Conservation (phyloP, 2,329 filamentous ascomycete genomes). For the Thelonectria rubi region DNA sequence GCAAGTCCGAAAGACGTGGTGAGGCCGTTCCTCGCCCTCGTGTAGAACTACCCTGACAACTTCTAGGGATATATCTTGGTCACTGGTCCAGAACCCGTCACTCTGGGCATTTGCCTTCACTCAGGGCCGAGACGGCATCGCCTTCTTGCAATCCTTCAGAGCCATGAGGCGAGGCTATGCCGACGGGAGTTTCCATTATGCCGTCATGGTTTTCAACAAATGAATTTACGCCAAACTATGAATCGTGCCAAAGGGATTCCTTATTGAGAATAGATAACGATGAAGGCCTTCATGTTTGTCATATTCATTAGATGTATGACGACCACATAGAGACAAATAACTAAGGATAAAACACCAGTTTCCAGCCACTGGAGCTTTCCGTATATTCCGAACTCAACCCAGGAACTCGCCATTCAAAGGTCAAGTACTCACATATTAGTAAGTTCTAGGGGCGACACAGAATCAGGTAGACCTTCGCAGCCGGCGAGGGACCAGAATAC, state of each 20-base stretch:
- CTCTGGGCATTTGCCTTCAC: constrained; percentile 69
- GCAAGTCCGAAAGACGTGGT: constrained; percentile 69
- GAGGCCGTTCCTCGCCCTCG: constrained; percentile 30
- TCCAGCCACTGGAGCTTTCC: too few relatives aligned
- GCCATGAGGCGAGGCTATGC: constrained; percentile 69
- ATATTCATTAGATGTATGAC: too few relatives aligned
- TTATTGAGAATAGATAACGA: background rate
- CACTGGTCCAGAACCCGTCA: constrained; percentile 65
- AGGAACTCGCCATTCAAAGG: too few relatives aligned
- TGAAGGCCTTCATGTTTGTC: too few relatives aligned
- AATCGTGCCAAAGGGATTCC: background rate
- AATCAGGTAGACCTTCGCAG: too few relatives aligned
- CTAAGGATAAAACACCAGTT: too few relatives aligned
- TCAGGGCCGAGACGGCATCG: constrained; percentile 67
- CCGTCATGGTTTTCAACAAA: constrained; percentile 66
- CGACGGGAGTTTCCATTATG: constrained; percentile 66
- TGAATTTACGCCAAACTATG: background rate
- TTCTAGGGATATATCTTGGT: constrained; percentile 69
- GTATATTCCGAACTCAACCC: too few relatives aligned
- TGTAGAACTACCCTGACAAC: constrained; percentile 1
- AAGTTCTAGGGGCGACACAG: too few relatives aligned
- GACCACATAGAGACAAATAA: too few relatives aligned
- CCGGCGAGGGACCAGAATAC: too few relatives aligned
- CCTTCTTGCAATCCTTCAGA: constrained; percentile 68
- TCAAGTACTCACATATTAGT: too few relatives aligned